Conservation (phyloP, 164 flowering plant species). For the Sedum album region DNA sequence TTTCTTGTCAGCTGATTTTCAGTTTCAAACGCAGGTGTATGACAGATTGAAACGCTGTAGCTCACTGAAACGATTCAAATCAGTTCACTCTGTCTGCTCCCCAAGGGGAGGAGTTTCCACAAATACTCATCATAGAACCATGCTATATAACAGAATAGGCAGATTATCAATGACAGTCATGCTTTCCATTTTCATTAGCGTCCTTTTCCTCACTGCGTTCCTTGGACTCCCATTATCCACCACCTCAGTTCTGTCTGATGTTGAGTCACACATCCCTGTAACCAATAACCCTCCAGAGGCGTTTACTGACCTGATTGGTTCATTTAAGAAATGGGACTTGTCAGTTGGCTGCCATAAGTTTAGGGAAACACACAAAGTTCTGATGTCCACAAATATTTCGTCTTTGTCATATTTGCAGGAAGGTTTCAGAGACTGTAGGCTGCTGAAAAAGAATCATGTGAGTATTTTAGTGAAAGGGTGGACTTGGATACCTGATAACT, state of each 20-base stretch:
- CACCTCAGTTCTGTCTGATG: slow-evolving; percentile 33
- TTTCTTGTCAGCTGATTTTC: neutral
- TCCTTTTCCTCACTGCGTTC: neutral
- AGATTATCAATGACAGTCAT: too few species aligned
- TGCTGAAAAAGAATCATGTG: slow-evolving; percentile 62
- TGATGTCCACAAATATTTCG: too few species aligned
- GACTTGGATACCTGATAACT: too few species aligned
- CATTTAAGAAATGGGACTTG: slow-evolving; percentile 77
- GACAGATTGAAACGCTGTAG: too few species aligned
- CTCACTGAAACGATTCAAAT: too few species aligned
- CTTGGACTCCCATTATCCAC: slow-evolving; percentile 10
- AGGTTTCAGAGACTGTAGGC: slow-evolving; percentile 29
- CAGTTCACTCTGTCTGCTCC: neutral
- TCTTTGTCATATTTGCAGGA: too few species aligned
- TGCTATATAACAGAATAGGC: neutral
- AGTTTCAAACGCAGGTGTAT: neutral
- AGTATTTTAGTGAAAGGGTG: too few species aligned
- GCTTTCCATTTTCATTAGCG: neutral
- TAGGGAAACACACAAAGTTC: slow-evolving; percentile 36
- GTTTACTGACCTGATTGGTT: too few species aligned
- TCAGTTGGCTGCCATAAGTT: slow-evolving; percentile 69
- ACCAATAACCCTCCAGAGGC: too few species aligned
- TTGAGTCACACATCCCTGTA: too few species aligned
- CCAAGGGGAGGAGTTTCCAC: neutral
- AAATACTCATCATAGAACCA: neutral